phyloP scores from a whole-genome alignment of 1,284 basidiomycete species.

The Cryptococcus floricola region DNA sequence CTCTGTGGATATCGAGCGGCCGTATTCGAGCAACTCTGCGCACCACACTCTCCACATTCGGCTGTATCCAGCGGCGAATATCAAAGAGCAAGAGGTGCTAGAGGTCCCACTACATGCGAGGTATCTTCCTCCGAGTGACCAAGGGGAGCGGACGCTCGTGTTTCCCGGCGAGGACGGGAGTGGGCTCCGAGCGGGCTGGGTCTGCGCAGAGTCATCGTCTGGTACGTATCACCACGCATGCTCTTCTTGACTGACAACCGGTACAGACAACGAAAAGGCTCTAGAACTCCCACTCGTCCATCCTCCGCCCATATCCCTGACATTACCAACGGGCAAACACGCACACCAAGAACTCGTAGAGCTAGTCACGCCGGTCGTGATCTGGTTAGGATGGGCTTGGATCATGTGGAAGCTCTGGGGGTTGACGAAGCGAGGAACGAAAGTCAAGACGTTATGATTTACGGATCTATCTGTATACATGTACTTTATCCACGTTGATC shows the following conservation, averaged over 20 bases:
- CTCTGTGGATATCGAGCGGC: conserved; percentile 10
- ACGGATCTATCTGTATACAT: no score
- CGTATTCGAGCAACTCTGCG: not conserved
- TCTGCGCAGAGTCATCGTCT: conserved; percentile 3
- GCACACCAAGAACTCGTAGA: conserved; percentile 24
- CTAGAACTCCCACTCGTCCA: not conserved
- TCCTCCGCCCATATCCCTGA: conserved; percentile 9
- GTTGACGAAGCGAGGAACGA: not conserved
- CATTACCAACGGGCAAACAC: conserved; percentile 24
- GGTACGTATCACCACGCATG: not conserved
- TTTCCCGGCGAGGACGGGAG: conserved; percentile 8
- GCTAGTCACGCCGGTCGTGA: conserved; percentile 19
- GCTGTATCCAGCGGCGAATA: not conserved
- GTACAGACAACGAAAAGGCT: no score
- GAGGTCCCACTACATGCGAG: conserved; percentile 40
- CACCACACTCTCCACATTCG: not conserved
- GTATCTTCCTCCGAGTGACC: conserved; percentile 27
- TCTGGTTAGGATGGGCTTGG: conserved; percentile 31
- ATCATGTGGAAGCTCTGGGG: conserved; percentile 24
- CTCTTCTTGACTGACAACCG: not conserved
- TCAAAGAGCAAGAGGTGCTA: not conserved
- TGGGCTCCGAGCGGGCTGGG: conserved; percentile 15
- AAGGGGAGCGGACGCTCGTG: conserved; percentile 8
- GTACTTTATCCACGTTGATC: not conserved
- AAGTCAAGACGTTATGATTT: not conserved